A percentile compares a stretch with the other conserved stretches of the same genome.
Conservation (phyloP, 805 yeast species). For the Lipomyces oligophaga region DNA sequence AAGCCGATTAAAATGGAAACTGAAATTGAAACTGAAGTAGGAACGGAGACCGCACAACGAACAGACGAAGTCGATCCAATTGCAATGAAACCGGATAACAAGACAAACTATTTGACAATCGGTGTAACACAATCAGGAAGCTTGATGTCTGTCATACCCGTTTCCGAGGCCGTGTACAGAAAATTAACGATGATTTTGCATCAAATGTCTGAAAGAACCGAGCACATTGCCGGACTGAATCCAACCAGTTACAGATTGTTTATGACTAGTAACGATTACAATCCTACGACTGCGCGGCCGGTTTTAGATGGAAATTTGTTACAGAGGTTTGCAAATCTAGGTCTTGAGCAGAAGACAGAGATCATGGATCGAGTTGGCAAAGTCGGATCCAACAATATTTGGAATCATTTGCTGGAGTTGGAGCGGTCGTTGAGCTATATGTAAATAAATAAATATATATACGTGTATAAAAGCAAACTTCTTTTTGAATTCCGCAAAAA, state of each 20-base stretch:
- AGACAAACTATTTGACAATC: conserved; percentile 45
- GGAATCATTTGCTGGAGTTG: conserved; percentile 25
- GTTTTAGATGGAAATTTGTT: conserved; percentile 25
- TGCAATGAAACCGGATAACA: conserved; percentile 29
- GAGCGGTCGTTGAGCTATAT: conserved; percentile 25
- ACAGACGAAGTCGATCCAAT: not conserved
- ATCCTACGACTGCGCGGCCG: conserved; percentile 10
- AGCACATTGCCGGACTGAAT: conserved; percentile 73
- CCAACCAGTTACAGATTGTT: conserved; percentile 43
- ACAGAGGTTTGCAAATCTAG: conserved; percentile 10
- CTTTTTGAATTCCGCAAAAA: not conserved
- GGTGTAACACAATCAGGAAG: conserved; percentile 82
- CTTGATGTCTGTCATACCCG: conserved; percentile 65
- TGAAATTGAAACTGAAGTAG: conserved; percentile 3
- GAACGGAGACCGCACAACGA: not conserved
- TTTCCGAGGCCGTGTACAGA: conserved; percentile 71
- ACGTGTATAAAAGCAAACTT: conserved; percentile 12
- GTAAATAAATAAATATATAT: conserved; percentile 16
- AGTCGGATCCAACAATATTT: conserved; percentile 17
- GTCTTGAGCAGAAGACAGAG: conserved; percentile 20
- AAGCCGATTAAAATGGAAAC: not conserved
- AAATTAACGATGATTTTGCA: conserved; percentile 81
- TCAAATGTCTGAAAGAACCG: conserved; percentile 74
- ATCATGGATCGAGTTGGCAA: conserved; percentile 25
- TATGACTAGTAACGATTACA: conserved; percentile 7